These are phyloP conservation scores for Cyclostephanos tholiformis DNA, from an alignment of 108 stramenopile species.

Conservation along the genomic window DNA sequence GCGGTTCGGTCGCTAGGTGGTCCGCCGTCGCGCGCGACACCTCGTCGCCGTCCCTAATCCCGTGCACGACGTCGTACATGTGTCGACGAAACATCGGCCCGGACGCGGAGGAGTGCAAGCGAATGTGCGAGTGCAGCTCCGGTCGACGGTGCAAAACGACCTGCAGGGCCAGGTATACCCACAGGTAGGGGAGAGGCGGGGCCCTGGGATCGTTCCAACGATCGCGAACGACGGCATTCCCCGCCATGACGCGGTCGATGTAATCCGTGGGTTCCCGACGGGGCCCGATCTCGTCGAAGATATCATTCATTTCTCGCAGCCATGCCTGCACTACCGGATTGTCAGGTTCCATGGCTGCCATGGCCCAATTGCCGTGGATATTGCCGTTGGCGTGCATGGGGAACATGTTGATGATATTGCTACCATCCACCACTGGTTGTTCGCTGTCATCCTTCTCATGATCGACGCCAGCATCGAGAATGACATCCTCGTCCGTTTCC, in stretches of 20 bases:
- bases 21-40: too few relatives aligned
- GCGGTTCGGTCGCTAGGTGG: too few relatives aligned
- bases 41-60: too few relatives aligned
- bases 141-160: too few relatives aligned
- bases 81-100: too few relatives aligned
- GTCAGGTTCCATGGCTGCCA: neutral
- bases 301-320: constrained; percentile 1
- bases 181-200: neutral
- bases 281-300: neutral
- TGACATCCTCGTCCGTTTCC: neutral
- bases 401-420: constrained; percentile 4
- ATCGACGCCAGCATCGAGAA: neutral
- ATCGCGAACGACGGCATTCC: neutral
- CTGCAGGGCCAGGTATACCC: too few relatives aligned
- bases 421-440: neutral
- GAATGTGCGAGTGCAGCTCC: too few relatives aligned
- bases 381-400: constrained; percentile 7
- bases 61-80: too few relatives aligned
- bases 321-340: constrained; percentile 1
- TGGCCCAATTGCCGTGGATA: constrained; percentile 9
- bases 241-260: neutral
- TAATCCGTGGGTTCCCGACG: too few relatives aligned
- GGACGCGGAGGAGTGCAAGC: too few relatives aligned
- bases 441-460: neutral
- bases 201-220: neutral